Conservation (phyloP, 2,329 filamentous ascomycete species). For the Helicocarpus griseus region DNA sequence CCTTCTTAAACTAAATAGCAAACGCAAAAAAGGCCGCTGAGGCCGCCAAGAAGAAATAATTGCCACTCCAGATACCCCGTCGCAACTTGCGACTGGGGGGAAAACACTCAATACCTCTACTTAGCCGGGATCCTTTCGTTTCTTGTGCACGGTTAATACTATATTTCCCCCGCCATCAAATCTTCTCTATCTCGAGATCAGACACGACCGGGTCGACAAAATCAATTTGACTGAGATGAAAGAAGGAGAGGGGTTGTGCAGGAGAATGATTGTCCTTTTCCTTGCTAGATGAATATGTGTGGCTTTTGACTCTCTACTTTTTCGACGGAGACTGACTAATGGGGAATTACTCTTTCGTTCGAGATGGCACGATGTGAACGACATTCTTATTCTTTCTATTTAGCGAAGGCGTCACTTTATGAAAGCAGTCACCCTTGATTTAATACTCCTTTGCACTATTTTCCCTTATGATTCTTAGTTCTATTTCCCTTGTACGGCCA, state of each 20-base stretch:
- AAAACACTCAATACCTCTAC: background rate
- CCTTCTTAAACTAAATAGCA: constrained; percentile 3
- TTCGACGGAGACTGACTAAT: background rate
- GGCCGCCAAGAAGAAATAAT: background rate
- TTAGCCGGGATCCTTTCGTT: background rate
- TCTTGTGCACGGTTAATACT: background rate
- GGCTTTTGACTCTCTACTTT: background rate
- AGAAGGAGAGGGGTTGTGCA: background rate
- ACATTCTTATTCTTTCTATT: background rate
- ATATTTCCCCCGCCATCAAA: background rate
- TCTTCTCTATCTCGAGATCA: constrained; percentile 2
- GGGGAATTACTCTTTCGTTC: background rate
- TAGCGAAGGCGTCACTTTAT: background rate
- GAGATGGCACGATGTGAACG: background rate
- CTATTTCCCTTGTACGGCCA: too few relatives aligned
- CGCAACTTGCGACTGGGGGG: background rate
- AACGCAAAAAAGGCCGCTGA: constrained; percentile 11
- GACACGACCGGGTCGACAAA: background rate
- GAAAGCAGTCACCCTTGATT: background rate
- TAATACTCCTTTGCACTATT: too few relatives aligned
- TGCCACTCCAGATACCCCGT: background rate
- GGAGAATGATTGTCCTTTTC: background rate
- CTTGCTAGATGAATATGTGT: background rate
- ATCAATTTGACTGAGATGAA: background rate
- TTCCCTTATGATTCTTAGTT: too few relatives aligned